These are phyloP conservation scores for Fusarium buharicum DNA, from an alignment of 2,329 filamentous ascomycete genomes.

Conservation along the genomic window DNA sequence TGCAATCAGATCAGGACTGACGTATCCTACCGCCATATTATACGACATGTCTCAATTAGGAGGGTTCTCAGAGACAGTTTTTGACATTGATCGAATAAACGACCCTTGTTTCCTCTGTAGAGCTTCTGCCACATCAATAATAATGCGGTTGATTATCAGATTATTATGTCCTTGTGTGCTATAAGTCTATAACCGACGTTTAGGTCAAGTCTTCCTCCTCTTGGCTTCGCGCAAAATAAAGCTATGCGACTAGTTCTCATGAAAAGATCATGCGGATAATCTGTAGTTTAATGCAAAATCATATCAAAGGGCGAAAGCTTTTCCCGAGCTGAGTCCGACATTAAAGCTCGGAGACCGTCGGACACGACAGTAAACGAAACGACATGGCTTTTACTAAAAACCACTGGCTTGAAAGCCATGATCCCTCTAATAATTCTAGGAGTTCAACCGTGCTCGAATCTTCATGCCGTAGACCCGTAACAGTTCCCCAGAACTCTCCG, in stretches of 20 bases:
- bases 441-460: not conserved
- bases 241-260: not conserved
- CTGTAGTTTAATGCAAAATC: slow-evolving; percentile 10
- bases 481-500: slow-evolving; percentile 16
- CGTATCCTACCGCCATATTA: slow-evolving; percentile 4
- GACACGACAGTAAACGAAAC: slow-evolving; percentile 1
- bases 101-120: slow-evolving; percentile 7
- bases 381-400: not conserved
- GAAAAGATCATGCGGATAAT: slow-evolving; percentile 12
- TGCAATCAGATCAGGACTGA: slow-evolving; percentile 18
- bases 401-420: slow-evolving; percentile 10
- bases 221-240: not conserved
- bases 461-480: slow-evolving; percentile 13
- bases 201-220: too few species aligned
- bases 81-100: slow-evolving; percentile 1
- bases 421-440: not conserved
- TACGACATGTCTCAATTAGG: slow-evolving; percentile 1
- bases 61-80: not conserved
- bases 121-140: slow-evolving; percentile 19
- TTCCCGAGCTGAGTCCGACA: slow-evolving; percentile 39
- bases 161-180: too few species aligned
- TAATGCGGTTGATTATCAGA: not conserved
- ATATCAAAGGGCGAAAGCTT: slow-evolving; percentile 20
- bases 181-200: too few species aligned
- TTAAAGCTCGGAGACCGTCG: slow-evolving; percentile 41